Conservation (phyloP, 352 stramenopile genomes). For the Pythium graminicola region DNA sequence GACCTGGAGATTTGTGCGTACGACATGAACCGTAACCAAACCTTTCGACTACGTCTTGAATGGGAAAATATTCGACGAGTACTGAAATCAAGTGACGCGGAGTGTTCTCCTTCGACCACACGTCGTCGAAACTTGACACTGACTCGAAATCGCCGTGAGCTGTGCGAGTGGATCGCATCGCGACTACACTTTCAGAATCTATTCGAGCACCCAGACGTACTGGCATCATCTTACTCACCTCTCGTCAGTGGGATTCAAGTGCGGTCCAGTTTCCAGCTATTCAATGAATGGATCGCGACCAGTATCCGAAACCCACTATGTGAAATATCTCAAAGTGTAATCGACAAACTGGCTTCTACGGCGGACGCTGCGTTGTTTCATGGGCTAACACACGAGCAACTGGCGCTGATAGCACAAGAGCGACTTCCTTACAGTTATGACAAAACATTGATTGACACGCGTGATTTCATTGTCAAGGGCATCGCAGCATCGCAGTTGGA, state of each 20-base stretch:
- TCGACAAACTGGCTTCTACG: slow-evolving; percentile 16
- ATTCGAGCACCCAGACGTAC: slow-evolving; percentile 43
- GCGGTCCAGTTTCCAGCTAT: slow-evolving; percentile 39
- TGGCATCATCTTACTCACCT: slow-evolving; percentile 32
- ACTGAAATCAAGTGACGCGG: slow-evolving; percentile 14
- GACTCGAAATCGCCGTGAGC: slow-evolving; percentile 27
- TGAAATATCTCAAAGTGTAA: slow-evolving; percentile 10
- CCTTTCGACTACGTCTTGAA: slow-evolving; percentile 42
- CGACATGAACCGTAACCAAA: slow-evolving; percentile 34
- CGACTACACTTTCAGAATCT: slow-evolving; percentile 55
- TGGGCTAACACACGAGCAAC: slow-evolving; percentile 49
- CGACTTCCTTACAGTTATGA: slow-evolving; percentile 11
- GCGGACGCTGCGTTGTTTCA: slow-evolving; percentile 38
- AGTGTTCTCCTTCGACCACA: neutral
- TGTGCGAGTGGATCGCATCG: slow-evolving; percentile 50
- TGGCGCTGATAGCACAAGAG: slow-evolving; percentile 32
- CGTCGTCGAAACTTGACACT: slow-evolving; percentile 29
- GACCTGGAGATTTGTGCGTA: slow-evolving; percentile 44
- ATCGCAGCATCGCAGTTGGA: neutral
- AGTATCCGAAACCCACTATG: slow-evolving; percentile 40
- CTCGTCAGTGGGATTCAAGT: slow-evolving; percentile 38
- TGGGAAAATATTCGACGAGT: slow-evolving; percentile 36
- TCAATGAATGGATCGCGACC: slow-evolving; percentile 50
- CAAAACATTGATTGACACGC: slow-evolving; percentile 9
- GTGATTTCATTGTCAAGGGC: slow-evolving; percentile 14